phyloP scores from a whole-genome alignment of 1,139 yeast genomes.

The Zygosaccharomyces sapae region DNA sequence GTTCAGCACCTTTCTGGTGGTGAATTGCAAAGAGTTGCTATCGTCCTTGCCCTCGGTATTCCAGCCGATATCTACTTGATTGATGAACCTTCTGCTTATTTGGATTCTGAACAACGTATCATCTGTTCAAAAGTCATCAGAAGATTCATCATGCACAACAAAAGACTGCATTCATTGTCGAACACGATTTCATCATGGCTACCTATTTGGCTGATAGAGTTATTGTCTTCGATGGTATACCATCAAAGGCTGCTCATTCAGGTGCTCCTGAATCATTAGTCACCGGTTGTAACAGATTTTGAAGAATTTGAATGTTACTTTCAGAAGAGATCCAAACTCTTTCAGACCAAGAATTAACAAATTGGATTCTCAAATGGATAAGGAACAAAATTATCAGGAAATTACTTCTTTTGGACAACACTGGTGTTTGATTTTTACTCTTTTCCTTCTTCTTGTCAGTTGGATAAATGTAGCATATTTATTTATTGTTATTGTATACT shows the following conservation, averaged over 20 bases:
- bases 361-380: conserved; percentile 96
- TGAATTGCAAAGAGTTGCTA: conserved; percentile 98
- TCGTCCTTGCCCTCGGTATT: conserved; percentile 87
- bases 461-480: conserved; percentile 14
- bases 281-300: conserved; percentile 96
- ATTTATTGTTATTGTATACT: conserved; percentile 7
- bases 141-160: conserved; percentile 91
- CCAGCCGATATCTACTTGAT: conserved; percentile 94
- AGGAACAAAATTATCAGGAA: conserved; percentile 89
- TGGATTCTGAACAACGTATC: conserved; percentile 99
- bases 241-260: conserved; percentile 82
- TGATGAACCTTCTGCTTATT: conserved; percentile 97
- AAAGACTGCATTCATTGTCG: conserved; percentile 96
- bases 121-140: conserved; percentile 97
- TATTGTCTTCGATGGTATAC: conserved; percentile 94
- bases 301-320: conserved; percentile 94
- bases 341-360: conserved; percentile 98
- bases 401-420: conserved; percentile 88
- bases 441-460: background rate
- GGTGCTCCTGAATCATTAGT: conserved; percentile 85
- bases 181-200: conserved; percentile 99
- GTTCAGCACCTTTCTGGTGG: conserved; percentile 98
- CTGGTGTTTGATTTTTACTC: conserved; percentile 35
- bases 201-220: conserved; percentile 98
- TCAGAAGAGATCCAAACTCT: conserved; percentile 97